A percentile compares a stretch with the other conserved stretches of the same genome.
Evolutionary conservation across 306 rosid genomes (phyloP).

Genomic region (Glycine tomentella): DNA sequence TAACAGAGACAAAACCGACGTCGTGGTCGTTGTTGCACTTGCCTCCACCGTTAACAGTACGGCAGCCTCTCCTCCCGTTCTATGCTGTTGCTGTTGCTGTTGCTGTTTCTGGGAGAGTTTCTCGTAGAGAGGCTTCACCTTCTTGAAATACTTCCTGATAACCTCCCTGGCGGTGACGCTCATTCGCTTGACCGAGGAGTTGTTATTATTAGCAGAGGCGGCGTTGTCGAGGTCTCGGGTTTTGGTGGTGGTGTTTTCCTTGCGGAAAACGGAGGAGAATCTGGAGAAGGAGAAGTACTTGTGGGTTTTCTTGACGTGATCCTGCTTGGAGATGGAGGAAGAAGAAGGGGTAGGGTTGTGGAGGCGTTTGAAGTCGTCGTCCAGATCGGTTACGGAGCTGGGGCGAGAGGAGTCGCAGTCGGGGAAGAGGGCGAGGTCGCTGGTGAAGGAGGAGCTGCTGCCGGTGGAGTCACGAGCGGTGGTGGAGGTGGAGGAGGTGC

Average conservation of each 20-base stretch:
- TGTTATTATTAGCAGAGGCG: too few species aligned
- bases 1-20: slow-evolving; percentile 42
- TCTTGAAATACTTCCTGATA: slow-evolving; percentile 77
- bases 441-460: slow-evolving; percentile 69
- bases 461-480: slow-evolving; percentile 85
- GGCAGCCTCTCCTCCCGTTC: too few species aligned
- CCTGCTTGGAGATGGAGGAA: too few species aligned
- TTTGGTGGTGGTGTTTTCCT: not conserved
- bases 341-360: not conserved
- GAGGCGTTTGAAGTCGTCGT: slow-evolving; percentile 68
- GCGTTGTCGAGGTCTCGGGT: not conserved
- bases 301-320: not conserved
- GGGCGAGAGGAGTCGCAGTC: slow-evolving; percentile 82
- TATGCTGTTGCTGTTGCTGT: too few species aligned
- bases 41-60: too few species aligned
- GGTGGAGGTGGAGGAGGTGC: slow-evolving; percentile 58
- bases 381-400: slow-evolving; percentile 66
- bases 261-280: slow-evolving; percentile 84
- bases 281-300: slow-evolving; percentile 77
- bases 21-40: not conserved
- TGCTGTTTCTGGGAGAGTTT: slow-evolving; percentile 67
- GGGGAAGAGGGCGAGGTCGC: slow-evolving; percentile 61
- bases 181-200: slow-evolving; percentile 54
- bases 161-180: slow-evolving; percentile 78
- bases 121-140: slow-evolving; percentile 86